Evolutionary conservation across 768 basidiomycete species (phyloP).

Genomic region (Termitomyces sp.): DNA sequence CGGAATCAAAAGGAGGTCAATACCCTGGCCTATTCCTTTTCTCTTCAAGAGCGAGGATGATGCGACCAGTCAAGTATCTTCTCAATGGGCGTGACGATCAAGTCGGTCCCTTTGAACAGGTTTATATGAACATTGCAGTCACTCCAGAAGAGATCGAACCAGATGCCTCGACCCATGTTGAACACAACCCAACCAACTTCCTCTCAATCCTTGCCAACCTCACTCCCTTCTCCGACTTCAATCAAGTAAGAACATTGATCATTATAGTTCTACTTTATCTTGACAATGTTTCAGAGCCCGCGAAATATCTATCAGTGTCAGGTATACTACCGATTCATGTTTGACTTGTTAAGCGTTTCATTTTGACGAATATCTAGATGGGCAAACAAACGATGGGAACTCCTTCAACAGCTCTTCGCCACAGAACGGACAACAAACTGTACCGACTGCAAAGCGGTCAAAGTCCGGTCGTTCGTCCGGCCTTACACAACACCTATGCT

Average conservation of each 20-base stretch:
- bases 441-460: conserved; percentile 96
- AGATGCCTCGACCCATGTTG: conserved; percentile 84
- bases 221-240: conserved; percentile 99
- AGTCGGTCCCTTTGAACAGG: conserved; percentile 96
- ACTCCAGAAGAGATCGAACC: conserved; percentile 79
- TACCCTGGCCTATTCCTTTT: conserved; percentile 97
- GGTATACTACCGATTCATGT: conserved; percentile 36
- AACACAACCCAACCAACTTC: conserved; percentile 93
- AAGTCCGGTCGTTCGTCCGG: conserved; percentile 90
- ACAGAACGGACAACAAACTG: conserved; percentile 97
- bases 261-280: conserved; percentile 2
- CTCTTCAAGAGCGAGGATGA: conserved; percentile 85
- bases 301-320: conserved; percentile 94
- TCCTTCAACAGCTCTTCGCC: conserved; percentile 85
- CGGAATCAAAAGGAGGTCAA: conserved; percentile 87
- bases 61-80: conserved; percentile 94
- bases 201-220: conserved; percentile 95
- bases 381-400: conserved; percentile 99
- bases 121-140: conserved; percentile 98
- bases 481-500: conserved; percentile 88
- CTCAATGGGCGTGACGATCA: conserved; percentile 84
- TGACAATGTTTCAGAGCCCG: conserved; percentile 53
- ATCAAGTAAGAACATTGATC: conserved; percentile 62
- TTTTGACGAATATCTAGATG: conserved; percentile 60
- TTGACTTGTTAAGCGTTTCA: neutral